phyloP scores from a whole-genome alignment of 768 basidiomycete genomes.

The Cystofilobasidium capitatum region DNA sequence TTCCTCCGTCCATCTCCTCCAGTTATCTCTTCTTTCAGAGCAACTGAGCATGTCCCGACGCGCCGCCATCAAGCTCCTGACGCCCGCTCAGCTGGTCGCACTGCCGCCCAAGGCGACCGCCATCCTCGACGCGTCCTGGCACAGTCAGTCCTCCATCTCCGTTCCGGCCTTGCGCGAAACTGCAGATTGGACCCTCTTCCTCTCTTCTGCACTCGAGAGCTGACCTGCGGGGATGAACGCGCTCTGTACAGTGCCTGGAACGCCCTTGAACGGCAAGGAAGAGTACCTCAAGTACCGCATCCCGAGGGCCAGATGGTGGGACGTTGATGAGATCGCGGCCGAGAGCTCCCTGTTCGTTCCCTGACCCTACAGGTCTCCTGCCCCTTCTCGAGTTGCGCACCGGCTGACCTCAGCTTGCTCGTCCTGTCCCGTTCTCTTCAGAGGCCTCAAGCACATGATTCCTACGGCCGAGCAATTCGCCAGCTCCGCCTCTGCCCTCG shows the following conservation, averaged over 20 bases:
- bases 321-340: constrained; percentile 59
- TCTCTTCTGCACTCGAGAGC: not conserved
- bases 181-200: not conserved
- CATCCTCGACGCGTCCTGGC: constrained; percentile 15
- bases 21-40: not conserved
- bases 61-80: constrained; percentile 3
- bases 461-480: constrained; percentile 63
- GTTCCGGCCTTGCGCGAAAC: not conserved
- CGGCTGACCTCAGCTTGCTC: constrained; percentile 42
- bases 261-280: constrained; percentile 8
- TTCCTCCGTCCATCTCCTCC: not conserved
- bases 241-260: constrained; percentile 12
- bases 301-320: constrained; percentile 62
- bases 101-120: not conserved
- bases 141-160: constrained; percentile 9
- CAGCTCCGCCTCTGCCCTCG: constrained; percentile 56
- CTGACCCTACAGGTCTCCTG: constrained; percentile 10
- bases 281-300: constrained; percentile 45
- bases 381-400: constrained; percentile 39
- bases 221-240: not conserved
- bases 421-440: constrained; percentile 40
- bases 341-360: constrained; percentile 11
- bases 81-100: constrained; percentile 1
- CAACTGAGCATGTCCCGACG: not conserved
- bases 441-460: constrained; percentile 91